Conservation (phyloP, 805 yeast genomes). For the Starmerella tilneyi region DNA sequence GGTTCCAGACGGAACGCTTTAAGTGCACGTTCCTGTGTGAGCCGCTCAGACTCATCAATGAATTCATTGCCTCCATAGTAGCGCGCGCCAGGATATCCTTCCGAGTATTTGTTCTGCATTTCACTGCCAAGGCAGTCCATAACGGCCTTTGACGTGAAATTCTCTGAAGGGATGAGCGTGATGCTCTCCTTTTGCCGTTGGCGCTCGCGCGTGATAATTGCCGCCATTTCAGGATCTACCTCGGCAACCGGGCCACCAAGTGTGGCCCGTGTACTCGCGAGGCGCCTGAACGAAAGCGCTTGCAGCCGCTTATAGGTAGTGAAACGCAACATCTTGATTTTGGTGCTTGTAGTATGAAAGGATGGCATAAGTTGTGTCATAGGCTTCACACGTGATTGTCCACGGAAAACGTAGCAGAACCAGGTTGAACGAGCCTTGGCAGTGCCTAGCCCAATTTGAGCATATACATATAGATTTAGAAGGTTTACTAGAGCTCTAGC, state of each 20-base stretch:
- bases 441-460: no score
- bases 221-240: conserved; percentile 71
- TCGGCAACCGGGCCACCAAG: conserved; percentile 21
- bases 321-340: neutral
- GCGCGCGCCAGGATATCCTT: conserved; percentile 96
- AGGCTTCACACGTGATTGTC: neutral
- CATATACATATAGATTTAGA: neutral
- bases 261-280: conserved; percentile 19
- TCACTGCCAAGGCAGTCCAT: conserved; percentile 91
- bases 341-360: neutral
- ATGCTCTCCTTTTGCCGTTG: conserved; percentile 84
- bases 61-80: conserved; percentile 96
- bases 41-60: conserved; percentile 79
- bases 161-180: conserved; percentile 89
- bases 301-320: neutral
- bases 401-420: no score
- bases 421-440: no score
- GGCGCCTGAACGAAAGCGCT: conserved; percentile 2
- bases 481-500: no score
- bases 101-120: conserved; percentile 96
- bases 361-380: conserved; percentile 7
- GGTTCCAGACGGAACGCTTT: conserved; percentile 68
- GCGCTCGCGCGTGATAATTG: conserved; percentile 65
- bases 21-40: conserved; percentile 87
- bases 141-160: conserved; percentile 90